These are phyloP conservation scores for Sclerotiophoma versabilis DNA, from an alignment of 2,329 filamentous ascomycete genomes.

Conservation along the genomic window DNA sequence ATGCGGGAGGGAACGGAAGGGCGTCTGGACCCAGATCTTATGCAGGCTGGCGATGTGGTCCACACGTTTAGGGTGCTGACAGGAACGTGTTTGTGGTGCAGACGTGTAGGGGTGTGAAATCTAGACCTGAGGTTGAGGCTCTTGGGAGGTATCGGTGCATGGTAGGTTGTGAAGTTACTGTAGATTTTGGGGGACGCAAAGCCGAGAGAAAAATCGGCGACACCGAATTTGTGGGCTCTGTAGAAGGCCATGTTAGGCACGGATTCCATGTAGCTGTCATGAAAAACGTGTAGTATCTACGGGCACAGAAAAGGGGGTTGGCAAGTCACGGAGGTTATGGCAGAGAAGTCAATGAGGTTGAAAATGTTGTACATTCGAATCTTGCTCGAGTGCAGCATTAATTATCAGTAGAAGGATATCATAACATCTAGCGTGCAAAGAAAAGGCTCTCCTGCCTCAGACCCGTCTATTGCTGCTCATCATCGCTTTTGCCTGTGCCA, in stretches of 20 bases:
- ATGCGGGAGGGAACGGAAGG: slow-evolving; percentile 18
- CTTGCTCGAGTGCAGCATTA: background rate
- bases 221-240: too few species aligned
- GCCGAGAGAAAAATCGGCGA: too few species aligned
- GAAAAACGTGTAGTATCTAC: background rate
- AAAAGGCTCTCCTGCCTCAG: slow-evolving; percentile 4
- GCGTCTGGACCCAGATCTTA: slow-evolving; percentile 17
- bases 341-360: background rate
- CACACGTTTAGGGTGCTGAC: slow-evolving; percentile 16
- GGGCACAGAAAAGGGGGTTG: background rate
- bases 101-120: slow-evolving; percentile 4
- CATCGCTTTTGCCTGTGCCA: slow-evolving; percentile 10
- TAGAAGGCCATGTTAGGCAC: background rate
- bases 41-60: slow-evolving; percentile 9
- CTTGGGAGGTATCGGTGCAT: background rate
- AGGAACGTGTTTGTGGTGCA: slow-evolving; percentile 9
- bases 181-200: background rate
- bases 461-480: background rate
- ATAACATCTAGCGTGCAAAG: background rate
- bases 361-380: slow-evolving; percentile 7
- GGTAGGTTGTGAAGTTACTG: background rate
- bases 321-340: too few species aligned
- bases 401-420: slow-evolving; percentile 8
- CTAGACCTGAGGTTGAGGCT: slow-evolving; percentile 6
- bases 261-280: background rate